A percentile compares a stretch with the other conserved stretches of the same genome.
These are phyloP conservation scores for Paraconiothyrium sp. DNA, from an alignment of 2,329 filamentous ascomycete genomes.

Conservation along the genomic window DNA sequence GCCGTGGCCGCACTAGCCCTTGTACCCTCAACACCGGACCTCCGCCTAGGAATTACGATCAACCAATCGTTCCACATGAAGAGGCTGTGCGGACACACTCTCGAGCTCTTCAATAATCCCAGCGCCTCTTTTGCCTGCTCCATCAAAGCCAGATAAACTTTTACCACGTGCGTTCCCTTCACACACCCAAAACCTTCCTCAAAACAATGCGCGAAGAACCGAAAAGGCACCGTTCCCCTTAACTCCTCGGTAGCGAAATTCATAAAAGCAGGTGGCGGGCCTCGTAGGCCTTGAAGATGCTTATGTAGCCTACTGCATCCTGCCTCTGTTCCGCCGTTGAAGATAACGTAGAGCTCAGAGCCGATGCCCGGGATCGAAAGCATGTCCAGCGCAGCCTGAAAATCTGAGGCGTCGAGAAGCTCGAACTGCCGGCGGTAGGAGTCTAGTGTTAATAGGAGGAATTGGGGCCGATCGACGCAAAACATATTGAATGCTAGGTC, in stretches of 20 bases:
- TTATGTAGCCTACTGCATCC: constrained; percentile 62
- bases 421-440: constrained; percentile 60
- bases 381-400: constrained; percentile 51
- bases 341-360: constrained; percentile 50
- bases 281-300: constrained; percentile 57
- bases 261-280: constrained; percentile 43
- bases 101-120: constrained; percentile 22
- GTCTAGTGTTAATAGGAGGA: constrained; percentile 59
- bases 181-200: constrained; percentile 21
- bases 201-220: constrained; percentile 47
- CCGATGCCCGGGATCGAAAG: constrained; percentile 34
- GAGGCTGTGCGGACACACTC: constrained; percentile 58
- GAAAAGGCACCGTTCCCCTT: constrained; percentile 46
- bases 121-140: constrained; percentile 22
- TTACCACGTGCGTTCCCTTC: constrained; percentile 22
- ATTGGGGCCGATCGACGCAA: constrained; percentile 59
- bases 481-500: constrained; percentile 61
- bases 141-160: constrained; percentile 33
- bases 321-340: constrained; percentile 57
- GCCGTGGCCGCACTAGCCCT: constrained; percentile 56
- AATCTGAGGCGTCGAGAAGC: constrained; percentile 51
- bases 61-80: constrained; percentile 57
- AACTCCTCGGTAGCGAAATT: constrained; percentile 35
- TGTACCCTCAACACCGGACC: constrained; percentile 38
- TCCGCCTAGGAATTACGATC: constrained; percentile 58